These are phyloP conservation scores for Trypanosoma lewisi DNA, from an alignment of 208 protist genomes.

Conservation along the genomic window DNA sequence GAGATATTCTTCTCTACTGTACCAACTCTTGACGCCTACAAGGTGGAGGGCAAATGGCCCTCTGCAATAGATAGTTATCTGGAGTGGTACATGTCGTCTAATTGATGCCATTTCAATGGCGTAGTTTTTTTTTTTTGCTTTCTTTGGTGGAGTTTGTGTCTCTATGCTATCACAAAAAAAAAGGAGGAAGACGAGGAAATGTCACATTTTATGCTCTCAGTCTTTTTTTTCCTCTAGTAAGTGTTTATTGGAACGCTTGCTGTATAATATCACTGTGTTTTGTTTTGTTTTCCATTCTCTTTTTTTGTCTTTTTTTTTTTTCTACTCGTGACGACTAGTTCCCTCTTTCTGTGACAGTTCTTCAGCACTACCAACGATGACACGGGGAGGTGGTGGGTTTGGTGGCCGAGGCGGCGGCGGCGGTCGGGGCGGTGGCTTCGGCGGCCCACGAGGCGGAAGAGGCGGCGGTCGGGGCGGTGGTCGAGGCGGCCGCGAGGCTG, in stretches of 20 bases:
- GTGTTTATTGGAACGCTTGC: too few species aligned
- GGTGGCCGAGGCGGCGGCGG: slow-evolving; percentile 33
- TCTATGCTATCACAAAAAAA: background rate
- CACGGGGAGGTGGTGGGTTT: slow-evolving; percentile 29
- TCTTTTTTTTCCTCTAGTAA: too few species aligned
- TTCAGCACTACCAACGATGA: background rate
- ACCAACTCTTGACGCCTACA: slow-evolving; percentile 12
- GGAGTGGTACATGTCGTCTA: slow-evolving; percentile 27
- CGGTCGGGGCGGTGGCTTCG: slow-evolving; percentile 29
- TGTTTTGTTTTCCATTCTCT: too few species aligned
- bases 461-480: slow-evolving; percentile 61
- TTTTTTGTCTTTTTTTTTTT: slow-evolving; percentile 3
- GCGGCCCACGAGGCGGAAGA: slow-evolving; percentile 32
- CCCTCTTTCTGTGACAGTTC: background rate
- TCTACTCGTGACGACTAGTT: background rate
- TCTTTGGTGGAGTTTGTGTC: background rate
- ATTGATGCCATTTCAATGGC: background rate
- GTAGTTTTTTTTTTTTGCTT: background rate
- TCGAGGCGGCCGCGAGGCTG: slow-evolving; percentile 53
- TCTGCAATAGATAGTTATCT: slow-evolving; percentile 74
- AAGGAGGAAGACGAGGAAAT: background rate
- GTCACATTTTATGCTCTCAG: too few species aligned
- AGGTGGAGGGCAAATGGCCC: slow-evolving; percentile 38
- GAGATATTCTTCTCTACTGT: slow-evolving; percentile 40
- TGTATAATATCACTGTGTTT: background rate